Conservation (phyloP, 2,329 filamentous ascomycete species). For the Aspergillus sp. region DNA sequence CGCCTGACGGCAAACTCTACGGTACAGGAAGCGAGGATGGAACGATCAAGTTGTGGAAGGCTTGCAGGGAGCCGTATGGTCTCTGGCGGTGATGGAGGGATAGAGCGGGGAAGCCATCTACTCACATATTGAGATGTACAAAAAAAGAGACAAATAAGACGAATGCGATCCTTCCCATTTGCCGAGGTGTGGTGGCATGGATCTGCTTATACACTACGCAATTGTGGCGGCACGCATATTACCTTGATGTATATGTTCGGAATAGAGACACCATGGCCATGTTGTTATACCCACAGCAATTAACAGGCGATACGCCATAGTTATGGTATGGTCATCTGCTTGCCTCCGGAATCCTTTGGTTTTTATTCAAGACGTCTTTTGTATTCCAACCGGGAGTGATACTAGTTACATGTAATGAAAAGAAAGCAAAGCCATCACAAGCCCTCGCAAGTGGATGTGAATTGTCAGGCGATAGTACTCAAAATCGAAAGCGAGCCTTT, state of each 20-base stretch:
- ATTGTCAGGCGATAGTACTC: not conserved
- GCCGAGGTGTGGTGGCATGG: not conserved
- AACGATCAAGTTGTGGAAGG: conserved; percentile 89
- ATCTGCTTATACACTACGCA: too few species aligned
- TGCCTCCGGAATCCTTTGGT: too few species aligned
- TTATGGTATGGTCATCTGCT: not conserved
- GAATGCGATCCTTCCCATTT: not conserved
- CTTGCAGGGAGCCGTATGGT: conserved; percentile 65
- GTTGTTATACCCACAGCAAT: too few species aligned
- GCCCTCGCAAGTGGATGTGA: not conserved
- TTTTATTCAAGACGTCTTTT: too few species aligned
- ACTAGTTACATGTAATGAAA: not conserved
- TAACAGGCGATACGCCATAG: not conserved
- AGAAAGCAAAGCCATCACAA: not conserved
- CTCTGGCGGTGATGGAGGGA: conserved; percentile 57
- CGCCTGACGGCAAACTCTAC: conserved; percentile 92
- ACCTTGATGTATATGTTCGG: too few species aligned
- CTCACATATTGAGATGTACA: not conserved
- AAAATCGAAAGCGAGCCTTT: conserved; percentile 12
- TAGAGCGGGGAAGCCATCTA: not conserved
- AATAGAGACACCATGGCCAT: too few species aligned
- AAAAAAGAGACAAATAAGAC: not conserved
- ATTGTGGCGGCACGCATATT: too few species aligned
- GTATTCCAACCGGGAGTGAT: not conserved
- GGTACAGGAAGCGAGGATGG: conserved; percentile 96